Evolutionary conservation across 352 stramenopile species (phyloP).

Genomic region (Phytophthora hibernalis): DNA sequence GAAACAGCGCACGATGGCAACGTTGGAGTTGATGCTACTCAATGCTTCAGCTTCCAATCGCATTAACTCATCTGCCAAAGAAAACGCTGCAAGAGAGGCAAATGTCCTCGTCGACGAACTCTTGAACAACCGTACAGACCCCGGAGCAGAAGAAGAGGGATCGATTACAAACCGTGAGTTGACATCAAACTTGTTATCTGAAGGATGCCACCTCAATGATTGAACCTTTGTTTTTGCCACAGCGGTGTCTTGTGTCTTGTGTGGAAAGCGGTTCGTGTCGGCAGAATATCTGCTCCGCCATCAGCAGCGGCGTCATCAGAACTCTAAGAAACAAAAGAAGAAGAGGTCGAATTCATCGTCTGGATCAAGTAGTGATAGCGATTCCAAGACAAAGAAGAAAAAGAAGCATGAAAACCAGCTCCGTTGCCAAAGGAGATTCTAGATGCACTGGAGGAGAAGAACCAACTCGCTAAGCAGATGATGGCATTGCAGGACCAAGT

Average conservation of each 20-base stretch:
- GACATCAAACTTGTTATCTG: neutral
- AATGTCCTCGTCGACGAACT: slow-evolving; percentile 51
- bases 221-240: neutral
- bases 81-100: slow-evolving; percentile 42
- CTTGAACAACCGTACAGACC: slow-evolving; percentile 16
- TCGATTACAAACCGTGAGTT: slow-evolving; percentile 40
- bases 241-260: slow-evolving; percentile 70
- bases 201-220: too few relatives aligned
- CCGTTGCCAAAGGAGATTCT: slow-evolving; percentile 49
- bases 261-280: slow-evolving; percentile 80
- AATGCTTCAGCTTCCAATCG: slow-evolving; percentile 55
- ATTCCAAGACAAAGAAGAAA: slow-evolving; percentile 34
- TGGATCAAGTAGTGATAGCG: slow-evolving; percentile 24
- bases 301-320: slow-evolving; percentile 66
- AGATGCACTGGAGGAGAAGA: slow-evolving; percentile 62
- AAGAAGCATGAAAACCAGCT: slow-evolving; percentile 24
- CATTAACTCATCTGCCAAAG: slow-evolving; percentile 36
- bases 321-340: slow-evolving; percentile 35
- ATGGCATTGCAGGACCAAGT: slow-evolving; percentile 65
- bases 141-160: slow-evolving; percentile 25
- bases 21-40: slow-evolving; percentile 82
- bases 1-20: slow-evolving; percentile 84
- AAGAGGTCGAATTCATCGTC: slow-evolving; percentile 31
- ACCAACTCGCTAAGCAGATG: slow-evolving; percentile 64
- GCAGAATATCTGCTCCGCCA: slow-evolving; percentile 77